These are phyloP conservation scores for Malbranchea cinnamomea DNA, from an alignment of 2,329 filamentous ascomycete species.

Conservation along the genomic window DNA sequence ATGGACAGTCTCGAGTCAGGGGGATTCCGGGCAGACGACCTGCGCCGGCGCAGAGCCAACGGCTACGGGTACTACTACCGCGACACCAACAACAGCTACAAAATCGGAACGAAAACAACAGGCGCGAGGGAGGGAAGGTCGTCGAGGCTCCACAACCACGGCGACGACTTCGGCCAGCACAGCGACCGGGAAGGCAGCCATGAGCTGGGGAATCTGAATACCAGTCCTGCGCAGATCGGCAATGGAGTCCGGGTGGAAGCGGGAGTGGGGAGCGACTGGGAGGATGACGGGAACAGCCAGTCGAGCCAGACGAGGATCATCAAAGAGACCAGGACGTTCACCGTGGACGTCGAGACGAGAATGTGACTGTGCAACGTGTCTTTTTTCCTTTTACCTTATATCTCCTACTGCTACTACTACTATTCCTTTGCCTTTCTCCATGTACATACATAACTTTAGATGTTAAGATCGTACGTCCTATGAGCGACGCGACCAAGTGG, in stretches of 20 bases:
- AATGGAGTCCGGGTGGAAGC: slow-evolving; percentile 7
- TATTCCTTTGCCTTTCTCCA: too few species aligned
- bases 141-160: neutral
- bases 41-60: slow-evolving; percentile 6
- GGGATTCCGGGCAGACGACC: slow-evolving; percentile 14
- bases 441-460: too few species aligned
- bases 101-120: slow-evolving; percentile 2
- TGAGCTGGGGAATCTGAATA: slow-evolving; percentile 6
- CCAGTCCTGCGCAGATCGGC: neutral
- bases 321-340: slow-evolving; percentile 8
- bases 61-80: slow-evolving; percentile 6
- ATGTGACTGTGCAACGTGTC: too few species aligned
- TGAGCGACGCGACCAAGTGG: too few species aligned
- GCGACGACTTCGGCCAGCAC: too few species aligned
- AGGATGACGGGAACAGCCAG: slow-evolving; percentile 8
- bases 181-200: slow-evolving; percentile 1
- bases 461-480: too few species aligned
- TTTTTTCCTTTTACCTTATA: too few species aligned
- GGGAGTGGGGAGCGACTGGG: slow-evolving; percentile 5
- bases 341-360: slow-evolving; percentile 7
- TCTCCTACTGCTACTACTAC: too few species aligned
- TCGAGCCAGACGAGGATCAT: slow-evolving; percentile 9
- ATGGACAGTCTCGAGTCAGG: slow-evolving; percentile 17
- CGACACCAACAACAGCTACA: neutral
- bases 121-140: slow-evolving; percentile 1